Conservation (phyloP, 306 rosid species). For the Ammopiptanthus mongolicus region DNA sequence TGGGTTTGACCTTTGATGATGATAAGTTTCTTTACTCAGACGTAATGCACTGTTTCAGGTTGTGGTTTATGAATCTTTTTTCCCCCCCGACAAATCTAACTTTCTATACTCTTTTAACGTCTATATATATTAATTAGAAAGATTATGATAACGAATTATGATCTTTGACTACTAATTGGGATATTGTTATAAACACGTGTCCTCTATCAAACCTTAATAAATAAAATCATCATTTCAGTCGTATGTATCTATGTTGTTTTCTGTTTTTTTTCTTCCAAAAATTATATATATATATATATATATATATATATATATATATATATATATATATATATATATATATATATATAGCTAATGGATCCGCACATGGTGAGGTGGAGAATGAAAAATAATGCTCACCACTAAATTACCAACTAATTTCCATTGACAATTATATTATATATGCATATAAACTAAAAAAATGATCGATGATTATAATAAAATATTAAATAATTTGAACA, state of each 20-base stretch:
- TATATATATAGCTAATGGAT: too few species aligned
- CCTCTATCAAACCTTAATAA: background rate
- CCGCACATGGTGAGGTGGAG: background rate
- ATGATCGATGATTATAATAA: background rate
- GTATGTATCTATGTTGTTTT: background rate
- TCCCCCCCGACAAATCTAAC: slow-evolving; percentile 14
- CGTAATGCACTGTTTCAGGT: slow-evolving; percentile 23
- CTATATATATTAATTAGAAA: slow-evolving; percentile 16
- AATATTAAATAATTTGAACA: background rate
- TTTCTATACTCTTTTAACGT: background rate
- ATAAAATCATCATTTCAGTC: background rate
- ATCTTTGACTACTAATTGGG: slow-evolving; percentile 47
- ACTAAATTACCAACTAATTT: background rate
- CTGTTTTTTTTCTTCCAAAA: background rate
- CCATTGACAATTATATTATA: background rate
- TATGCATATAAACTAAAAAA: background rate
- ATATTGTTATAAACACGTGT: slow-evolving; percentile 44
- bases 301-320: too few species aligned
- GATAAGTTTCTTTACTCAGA: slow-evolving; percentile 24
- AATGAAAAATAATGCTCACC: background rate
- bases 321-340: too few species aligned
- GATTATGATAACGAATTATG: slow-evolving; percentile 17
- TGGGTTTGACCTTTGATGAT: slow-evolving; percentile 27
- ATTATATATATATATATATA: too few species aligned
- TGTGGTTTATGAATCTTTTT: slow-evolving; percentile 2